Evolutionary conservation across 2,329 filamentous ascomycete species (phyloP).

Genomic region (Plectosphaerella plurivora): DNA sequence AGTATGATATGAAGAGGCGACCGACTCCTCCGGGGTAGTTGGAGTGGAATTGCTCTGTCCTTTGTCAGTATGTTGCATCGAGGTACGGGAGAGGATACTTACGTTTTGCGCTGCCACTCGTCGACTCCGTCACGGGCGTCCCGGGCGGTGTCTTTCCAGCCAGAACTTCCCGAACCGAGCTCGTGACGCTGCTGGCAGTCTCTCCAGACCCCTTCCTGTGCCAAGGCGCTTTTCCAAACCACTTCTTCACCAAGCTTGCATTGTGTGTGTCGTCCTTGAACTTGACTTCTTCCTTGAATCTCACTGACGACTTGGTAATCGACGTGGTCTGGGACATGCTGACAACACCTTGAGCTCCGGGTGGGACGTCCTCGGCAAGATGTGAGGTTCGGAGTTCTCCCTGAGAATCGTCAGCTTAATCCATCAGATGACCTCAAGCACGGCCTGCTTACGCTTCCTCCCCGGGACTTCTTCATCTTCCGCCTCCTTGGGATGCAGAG

Average conservation of each 20-base stretch:
- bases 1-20: neutral
- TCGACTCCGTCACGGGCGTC: slow-evolving; percentile 18
- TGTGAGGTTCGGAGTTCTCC: too few relatives aligned
- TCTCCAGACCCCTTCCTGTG: slow-evolving; percentile 30
- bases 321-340: too few relatives aligned
- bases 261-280: slow-evolving; percentile 23
- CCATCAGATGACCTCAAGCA: too few relatives aligned
- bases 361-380: too few relatives aligned
- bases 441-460: too few relatives aligned
- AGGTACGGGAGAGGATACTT: neutral
- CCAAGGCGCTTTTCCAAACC: slow-evolving; percentile 38
- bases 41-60: slow-evolving; percentile 1
- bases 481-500: too few relatives aligned
- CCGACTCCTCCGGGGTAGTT: slow-evolving; percentile 30
- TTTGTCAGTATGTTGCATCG: neutral
- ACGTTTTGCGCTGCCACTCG: neutral
- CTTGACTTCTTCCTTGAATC: neutral
- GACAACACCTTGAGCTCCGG: too few relatives aligned
- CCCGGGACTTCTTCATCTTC: too few relatives aligned
- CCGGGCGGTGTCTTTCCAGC: slow-evolving; percentile 27
- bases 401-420: too few relatives aligned
- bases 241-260: slow-evolving; percentile 23
- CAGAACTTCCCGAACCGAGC: slow-evolving; percentile 34
- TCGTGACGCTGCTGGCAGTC: slow-evolving; percentile 33
- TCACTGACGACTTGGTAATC: too few relatives aligned